phyloP scores from a whole-genome alignment of 139 green algal genomes.

The Chlorella sp. region DNA sequence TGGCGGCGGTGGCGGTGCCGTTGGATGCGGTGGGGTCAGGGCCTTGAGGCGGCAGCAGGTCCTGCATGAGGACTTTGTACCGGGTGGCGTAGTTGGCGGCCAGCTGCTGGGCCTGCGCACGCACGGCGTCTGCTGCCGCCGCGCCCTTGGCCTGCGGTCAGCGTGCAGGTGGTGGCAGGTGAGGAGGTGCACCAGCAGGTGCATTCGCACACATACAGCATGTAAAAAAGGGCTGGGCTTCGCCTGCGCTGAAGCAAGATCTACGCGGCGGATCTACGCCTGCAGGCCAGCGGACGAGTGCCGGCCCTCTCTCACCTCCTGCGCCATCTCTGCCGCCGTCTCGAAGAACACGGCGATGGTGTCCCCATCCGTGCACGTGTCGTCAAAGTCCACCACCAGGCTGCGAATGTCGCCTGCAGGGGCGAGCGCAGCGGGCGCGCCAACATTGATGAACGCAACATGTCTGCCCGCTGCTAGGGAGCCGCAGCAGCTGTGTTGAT shows the following conservation, averaged over 20 bases:
- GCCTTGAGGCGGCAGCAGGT: constrained; percentile 25
- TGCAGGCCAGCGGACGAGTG: neutral
- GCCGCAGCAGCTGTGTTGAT: no score
- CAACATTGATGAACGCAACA: no score
- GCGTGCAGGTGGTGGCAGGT: no score
- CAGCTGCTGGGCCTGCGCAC: constrained; percentile 7
- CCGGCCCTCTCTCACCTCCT: constrained; percentile 6
- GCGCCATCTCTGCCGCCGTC: constrained; percentile 37
- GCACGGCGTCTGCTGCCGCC: neutral
- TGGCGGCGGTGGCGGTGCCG: no score
- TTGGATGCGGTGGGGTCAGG: neutral
- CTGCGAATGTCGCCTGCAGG: constrained; percentile 33
- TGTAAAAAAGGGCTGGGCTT: neutral
- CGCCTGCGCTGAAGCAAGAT: neutral
- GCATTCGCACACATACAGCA: no score
- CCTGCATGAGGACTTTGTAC: constrained; percentile 32
- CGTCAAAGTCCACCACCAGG: constrained; percentile 80
- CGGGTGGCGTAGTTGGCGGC: constrained; percentile 42
- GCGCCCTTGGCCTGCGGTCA: neutral
- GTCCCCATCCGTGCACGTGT: constrained; percentile 60
- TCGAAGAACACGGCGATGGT: constrained; percentile 52
- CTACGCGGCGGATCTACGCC: neutral
- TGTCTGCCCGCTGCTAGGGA: no score
- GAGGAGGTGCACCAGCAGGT: no score
- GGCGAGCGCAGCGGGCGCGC: no score